Evolutionary conservation across 768 basidiomycete species (phyloP).

Genomic region (Candolleomyces efflorescens): DNA sequence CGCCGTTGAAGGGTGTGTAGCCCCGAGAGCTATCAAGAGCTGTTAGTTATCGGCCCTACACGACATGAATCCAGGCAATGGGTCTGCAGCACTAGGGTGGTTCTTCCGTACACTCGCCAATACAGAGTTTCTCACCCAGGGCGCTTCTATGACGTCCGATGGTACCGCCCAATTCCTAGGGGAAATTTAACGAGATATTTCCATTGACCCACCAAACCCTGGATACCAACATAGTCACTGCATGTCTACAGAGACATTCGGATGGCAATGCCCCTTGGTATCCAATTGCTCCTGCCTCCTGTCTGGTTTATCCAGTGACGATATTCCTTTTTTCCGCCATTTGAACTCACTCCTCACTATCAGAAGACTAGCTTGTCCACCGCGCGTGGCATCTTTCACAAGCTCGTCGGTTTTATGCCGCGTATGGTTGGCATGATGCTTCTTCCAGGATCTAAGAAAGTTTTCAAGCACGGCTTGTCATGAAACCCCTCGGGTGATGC

Average conservation of each 20-base stretch:
- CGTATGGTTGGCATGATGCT: not conserved
- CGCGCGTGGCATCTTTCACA: not conserved
- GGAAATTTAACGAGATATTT: not conserved
- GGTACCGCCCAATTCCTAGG: not conserved
- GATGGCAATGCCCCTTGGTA: not conserved
- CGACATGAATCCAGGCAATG: too few relatives aligned
- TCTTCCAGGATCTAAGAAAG: not conserved
- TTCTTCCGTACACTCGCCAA: too few relatives aligned
- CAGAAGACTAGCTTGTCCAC: not conserved
- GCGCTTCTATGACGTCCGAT: too few relatives aligned
- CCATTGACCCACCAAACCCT: not conserved
- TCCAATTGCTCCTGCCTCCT: not conserved
- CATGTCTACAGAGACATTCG: not conserved
- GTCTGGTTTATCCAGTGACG: not conserved
- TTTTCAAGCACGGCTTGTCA: not conserved
- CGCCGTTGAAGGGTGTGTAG: not conserved
- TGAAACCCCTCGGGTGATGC: not conserved
- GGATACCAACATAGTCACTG: not conserved
- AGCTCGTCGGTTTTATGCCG: not conserved
- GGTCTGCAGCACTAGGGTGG: too few relatives aligned
- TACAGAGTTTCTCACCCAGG: too few relatives aligned
- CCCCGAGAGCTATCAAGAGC: not conserved
- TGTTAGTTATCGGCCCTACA: not conserved
- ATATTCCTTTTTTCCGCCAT: slow-evolving; percentile 1
- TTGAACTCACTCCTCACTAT: not conserved